phyloP scores from a whole-genome alignment of 441 rosid species.

The Omphalea diandra region DNA sequence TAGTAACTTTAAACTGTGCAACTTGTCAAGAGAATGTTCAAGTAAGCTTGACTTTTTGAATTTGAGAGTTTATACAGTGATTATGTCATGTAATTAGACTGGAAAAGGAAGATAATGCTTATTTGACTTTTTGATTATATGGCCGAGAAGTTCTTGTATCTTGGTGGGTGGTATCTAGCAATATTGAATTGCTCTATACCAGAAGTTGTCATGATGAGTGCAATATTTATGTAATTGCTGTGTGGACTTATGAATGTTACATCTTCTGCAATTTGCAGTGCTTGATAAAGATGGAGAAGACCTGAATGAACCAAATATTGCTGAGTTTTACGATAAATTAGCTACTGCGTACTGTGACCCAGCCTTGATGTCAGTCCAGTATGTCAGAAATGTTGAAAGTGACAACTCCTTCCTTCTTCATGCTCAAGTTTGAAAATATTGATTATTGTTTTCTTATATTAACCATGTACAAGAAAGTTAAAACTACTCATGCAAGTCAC shows the following conservation, averaged over 20 bases:
- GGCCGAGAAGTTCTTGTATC: background rate
- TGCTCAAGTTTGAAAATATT: slow-evolving; percentile 27
- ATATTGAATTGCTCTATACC: background rate
- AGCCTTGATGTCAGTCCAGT: slow-evolving; percentile 44
- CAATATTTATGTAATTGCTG: background rate
- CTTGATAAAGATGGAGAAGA: slow-evolving; percentile 61
- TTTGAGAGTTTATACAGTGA: background rate
- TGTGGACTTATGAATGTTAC: slow-evolving; percentile 12
- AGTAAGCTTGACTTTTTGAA: background rate
- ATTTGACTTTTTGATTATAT: background rate
- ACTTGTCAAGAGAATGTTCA: background rate
- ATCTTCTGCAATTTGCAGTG: slow-evolving; percentile 63
- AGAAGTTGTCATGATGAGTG: background rate
- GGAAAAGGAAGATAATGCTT: background rate
- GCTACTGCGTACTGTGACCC: slow-evolving; percentile 76
- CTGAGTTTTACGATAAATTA: slow-evolving; percentile 56
- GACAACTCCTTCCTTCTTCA: slow-evolving; percentile 48
- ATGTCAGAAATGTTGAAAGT: slow-evolving; percentile 40
- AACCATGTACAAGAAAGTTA: background rate
- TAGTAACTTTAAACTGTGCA: too few relatives aligned
- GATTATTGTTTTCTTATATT: background rate
- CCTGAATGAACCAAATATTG: slow-evolving; percentile 50
- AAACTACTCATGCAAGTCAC: background rate
- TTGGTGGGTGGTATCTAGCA: background rate
- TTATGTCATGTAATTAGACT: background rate